Base-by-base conservation (phyloP, 345 rosid genomes). In the Carallia pectinifolia region DNA sequence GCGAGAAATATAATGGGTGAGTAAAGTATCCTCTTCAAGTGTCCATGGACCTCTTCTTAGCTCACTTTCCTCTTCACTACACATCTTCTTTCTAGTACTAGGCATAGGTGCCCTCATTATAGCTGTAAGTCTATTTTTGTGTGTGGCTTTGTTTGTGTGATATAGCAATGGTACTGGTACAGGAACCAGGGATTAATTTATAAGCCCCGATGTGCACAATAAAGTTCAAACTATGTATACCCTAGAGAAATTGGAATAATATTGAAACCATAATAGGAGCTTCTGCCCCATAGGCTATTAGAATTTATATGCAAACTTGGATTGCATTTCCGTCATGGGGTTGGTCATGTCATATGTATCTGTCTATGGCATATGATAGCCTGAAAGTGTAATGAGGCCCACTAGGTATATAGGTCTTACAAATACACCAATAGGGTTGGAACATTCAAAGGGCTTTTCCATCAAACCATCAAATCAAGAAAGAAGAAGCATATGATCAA, bases 11-110 rank as follows among this genome's bases (percentile, higher is more conserved):
- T 91, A 88, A 86, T 88, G 85, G 48, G 88, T 82, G 80, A 94
- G 98, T 74, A 87, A 85, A 61, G 90, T 80, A 74, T 94, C 98
- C 78, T 94, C 98, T 77, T 94, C 97, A 61, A 88, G 87, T 0
- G 92, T 90, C 98, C 98, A 94, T 1, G 98, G 98, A 17, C 98
- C 98, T 77, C 96, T 78, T 66, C 90, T 80, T 29, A 91, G 75
- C 72, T 87, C 96, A 80, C 68, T 64, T 58, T 82, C 88, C 34
- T 89, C 90, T 62, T 86, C 88, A n/a, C 52, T 39, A 73, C 64
- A 73, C 69, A 70, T 68, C 68, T 61, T 76, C 54, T 66, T 81
- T 58, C 58, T 6, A 31, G 31, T 47, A 71, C 64, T 48, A 61
- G 63, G 30, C 74, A 55, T 73, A 23, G 58, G 62, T 62, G 71